Evolutionary conservation across 2,329 filamentous ascomycete species (phyloP), one percentile per base, ranked within the genome.

Genomic region (Fusarium nanum): DNA sequence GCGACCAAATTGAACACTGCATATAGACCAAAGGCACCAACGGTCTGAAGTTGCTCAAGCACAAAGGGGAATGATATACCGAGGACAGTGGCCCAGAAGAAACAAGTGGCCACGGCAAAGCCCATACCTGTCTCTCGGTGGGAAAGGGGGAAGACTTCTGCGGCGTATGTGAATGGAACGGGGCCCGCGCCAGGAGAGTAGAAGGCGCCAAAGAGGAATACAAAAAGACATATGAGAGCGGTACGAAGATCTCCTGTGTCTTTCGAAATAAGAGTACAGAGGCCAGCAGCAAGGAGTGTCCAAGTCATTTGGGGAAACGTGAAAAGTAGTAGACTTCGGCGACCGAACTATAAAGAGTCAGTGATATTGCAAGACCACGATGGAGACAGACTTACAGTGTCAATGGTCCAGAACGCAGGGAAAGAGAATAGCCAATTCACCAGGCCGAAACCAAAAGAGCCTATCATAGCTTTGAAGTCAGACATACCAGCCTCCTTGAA

Each of bases 21-120:
- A 63, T 91, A 91, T 74, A 91, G 89, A 5, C 87, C 84, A 70
- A 91, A 90, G 3, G 87, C 86, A 9, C 78, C 78, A 7, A 76
- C 77, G 0, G 78, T 71, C 2, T 72, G 73, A 2, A 78, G 82
- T 75, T 14, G 83, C 75, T 40, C 81, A 73, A 83, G 80, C 76
- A 71, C 81, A 69, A 83, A 85, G 78, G 74, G 86, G 78, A 71
- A 87, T 63, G 78, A 86, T 75, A 84, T 64, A 4, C 63, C 67
- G 16, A 78, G 54, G 2, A 69, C 75, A 61, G 71, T 78, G 13
- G 72, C 74, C 18, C 75, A 59, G 0, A 70, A 67, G 64, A 81
- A 73, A 62, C 81, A 73, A 57, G 78, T 69, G 25, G 73, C 76
- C 16, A 80, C 75, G 1, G 78, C 76, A 13, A 78, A 77, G 1